These are phyloP conservation scores for Cinnamomum chago DNA, from an alignment of 164 flowering plant genomes.

Conservation along the genomic window DNA sequence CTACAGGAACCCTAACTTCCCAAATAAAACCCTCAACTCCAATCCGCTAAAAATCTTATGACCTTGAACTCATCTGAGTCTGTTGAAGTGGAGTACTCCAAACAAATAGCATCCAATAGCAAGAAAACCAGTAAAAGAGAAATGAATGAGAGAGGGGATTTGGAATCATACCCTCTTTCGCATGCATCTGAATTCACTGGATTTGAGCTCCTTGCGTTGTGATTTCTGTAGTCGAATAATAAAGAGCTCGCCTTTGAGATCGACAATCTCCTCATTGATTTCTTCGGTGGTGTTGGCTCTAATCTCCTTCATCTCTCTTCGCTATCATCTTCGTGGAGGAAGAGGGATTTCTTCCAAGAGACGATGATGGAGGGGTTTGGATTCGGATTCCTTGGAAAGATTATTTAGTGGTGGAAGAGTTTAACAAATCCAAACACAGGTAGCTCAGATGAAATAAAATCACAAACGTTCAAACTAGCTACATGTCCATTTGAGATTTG, in stretches of 20 bases:
- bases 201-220: conserved; percentile 79
- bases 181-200: conserved; percentile 90
- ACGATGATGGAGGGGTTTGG: conserved; percentile 10
- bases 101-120: too few relatives aligned
- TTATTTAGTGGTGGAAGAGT: conserved; percentile 20
- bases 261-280: conserved; percentile 75
- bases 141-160: too few relatives aligned
- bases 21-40: too few relatives aligned
- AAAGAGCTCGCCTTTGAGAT: conserved; percentile 90
- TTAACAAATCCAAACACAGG: too few relatives aligned
- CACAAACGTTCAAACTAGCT: too few relatives aligned
- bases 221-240: conserved; percentile 81
- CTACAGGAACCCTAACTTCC: too few relatives aligned
- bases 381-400: conserved; percentile 55
- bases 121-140: too few relatives aligned
- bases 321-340: conserved; percentile 69
- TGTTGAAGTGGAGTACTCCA: too few relatives aligned
- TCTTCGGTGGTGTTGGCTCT: conserved; percentile 69
- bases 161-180: conserved; percentile 63
- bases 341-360: conserved; percentile 10
- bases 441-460: too few relatives aligned
- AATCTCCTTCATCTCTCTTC: conserved; percentile 76
- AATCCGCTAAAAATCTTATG: too few relatives aligned
- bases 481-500: too few relatives aligned
- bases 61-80: too few relatives aligned